These are phyloP conservation scores for Phytophthora melonis DNA, from an alignment of 352 stramenopile species.

Conservation along the genomic window DNA sequence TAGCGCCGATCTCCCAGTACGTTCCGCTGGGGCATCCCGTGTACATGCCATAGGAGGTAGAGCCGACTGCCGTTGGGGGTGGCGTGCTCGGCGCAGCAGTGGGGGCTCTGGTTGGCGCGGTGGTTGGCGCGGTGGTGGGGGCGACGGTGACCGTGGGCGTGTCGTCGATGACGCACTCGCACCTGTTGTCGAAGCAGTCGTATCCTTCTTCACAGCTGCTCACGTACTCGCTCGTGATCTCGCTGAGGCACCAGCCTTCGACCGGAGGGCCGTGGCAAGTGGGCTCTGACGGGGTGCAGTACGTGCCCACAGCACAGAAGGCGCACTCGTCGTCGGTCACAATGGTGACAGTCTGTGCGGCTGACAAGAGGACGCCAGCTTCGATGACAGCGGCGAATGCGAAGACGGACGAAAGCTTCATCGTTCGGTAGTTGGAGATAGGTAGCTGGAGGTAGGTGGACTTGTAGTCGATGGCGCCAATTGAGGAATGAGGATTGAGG, in stretches of 20 bases:
- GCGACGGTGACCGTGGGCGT: neutral
- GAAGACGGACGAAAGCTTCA: conserved; percentile 40
- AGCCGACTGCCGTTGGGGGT: neutral
- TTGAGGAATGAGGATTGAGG: conserved; percentile 25
- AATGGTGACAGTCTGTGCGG: conserved; percentile 13
- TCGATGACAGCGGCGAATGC: conserved; percentile 16
- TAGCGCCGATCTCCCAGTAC: conserved; percentile 35
- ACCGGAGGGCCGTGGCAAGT: conserved; percentile 25
- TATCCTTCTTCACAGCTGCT: conserved; percentile 29
- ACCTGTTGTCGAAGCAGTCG: conserved; percentile 41
- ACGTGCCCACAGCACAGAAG: conserved; percentile 22
- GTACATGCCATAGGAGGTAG: conserved; percentile 17
- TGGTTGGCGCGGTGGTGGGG: neutral
- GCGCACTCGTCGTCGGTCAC: conserved; percentile 30
- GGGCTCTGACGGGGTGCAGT: conserved; percentile 24
- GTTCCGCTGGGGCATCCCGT: conserved; percentile 27
- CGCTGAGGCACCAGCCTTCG: conserved; percentile 28
- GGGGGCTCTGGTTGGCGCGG: neutral
- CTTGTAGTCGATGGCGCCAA: conserved; percentile 17
- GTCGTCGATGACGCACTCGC: conserved; percentile 42
- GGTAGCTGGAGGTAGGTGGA: neutral
- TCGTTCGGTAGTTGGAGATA: neutral
- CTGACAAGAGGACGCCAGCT: conserved; percentile 9
- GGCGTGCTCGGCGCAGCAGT: neutral
- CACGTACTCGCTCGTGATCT: conserved; percentile 35